Conservation (phyloP, 208 protist species). For the Leishmania arabica region DNA sequence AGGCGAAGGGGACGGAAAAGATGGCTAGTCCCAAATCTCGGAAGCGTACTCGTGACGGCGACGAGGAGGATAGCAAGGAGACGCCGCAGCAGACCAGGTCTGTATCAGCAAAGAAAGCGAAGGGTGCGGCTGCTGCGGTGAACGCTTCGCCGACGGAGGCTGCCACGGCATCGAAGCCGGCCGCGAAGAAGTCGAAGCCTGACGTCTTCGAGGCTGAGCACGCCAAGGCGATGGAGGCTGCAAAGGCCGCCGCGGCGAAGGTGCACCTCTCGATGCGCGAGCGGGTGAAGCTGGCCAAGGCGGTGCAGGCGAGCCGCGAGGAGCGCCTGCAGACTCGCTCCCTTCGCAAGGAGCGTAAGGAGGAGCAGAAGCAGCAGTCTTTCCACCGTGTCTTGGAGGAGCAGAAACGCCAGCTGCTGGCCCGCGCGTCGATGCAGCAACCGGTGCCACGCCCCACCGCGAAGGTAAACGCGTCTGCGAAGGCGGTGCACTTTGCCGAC, state of each 20-base stretch:
- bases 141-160: constrained; percentile 8
- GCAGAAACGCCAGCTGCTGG: constrained; percentile 81
- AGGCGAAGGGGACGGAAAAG: not conserved
- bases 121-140: not conserved
- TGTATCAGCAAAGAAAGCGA: not conserved
- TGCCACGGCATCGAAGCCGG: not conserved
- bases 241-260: constrained; percentile 51
- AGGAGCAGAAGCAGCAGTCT: constrained; percentile 46
- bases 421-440: constrained; percentile 39
- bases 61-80: not conserved
- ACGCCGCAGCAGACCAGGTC: not conserved
- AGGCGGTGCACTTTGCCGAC: constrained; percentile 68
- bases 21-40: not conserved
- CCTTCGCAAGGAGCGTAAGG: constrained; percentile 46
- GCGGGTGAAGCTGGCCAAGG: constrained; percentile 54
- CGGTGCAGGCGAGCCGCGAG: constrained; percentile 56
- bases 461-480: constrained; percentile 20
- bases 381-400: constrained; percentile 81
- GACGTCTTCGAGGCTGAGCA: constrained; percentile 63
- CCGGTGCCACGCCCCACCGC: constrained; percentile 2
- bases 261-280: constrained; percentile 55
- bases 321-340: constrained; percentile 44
- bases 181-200: constrained; percentile 18
- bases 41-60: constrained; percentile 2
- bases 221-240: constrained; percentile 51